These are phyloP conservation scores for Trametes villosa DNA, from an alignment of 768 basidiomycete genomes.

Conservation along the genomic window DNA sequence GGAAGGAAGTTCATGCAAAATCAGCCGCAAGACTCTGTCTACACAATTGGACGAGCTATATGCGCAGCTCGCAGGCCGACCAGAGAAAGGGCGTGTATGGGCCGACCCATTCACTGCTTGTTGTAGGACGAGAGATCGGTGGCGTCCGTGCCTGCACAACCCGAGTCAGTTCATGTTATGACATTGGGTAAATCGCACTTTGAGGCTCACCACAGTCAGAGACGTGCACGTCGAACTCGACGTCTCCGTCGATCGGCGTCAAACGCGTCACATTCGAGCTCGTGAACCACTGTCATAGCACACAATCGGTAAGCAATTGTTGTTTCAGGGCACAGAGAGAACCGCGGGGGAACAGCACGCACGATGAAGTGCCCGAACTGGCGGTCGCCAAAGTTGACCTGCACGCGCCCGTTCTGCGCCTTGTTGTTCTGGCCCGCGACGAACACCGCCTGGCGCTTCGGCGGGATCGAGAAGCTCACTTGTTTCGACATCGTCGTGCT, in stretches of 20 bases:
- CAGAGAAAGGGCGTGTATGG: too few relatives aligned
- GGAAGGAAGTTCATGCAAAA: too few relatives aligned
- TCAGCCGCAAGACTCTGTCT: too few relatives aligned
- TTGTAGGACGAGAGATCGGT: neutral
- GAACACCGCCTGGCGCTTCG: slow-evolving; percentile 14
- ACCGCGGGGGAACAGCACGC: neutral
- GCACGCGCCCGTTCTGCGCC: slow-evolving; percentile 12
- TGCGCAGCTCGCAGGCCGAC: too few relatives aligned
- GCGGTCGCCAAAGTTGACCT: slow-evolving; percentile 13
- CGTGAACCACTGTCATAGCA: slow-evolving; percentile 8
- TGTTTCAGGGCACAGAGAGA: neutral
- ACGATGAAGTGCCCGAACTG: slow-evolving; percentile 15
- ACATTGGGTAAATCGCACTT: neutral
- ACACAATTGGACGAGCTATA: too few relatives aligned
- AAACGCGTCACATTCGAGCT: neutral
- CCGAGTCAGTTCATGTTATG: neutral
- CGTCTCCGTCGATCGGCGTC: slow-evolving; percentile 1
- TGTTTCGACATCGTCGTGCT: neutral
- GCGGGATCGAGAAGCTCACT: slow-evolving; percentile 8
- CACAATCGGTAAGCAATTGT: neutral
- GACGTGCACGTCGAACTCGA: slow-evolving; percentile 15
- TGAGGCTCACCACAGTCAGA: slow-evolving; percentile 1
- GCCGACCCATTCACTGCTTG: too few relatives aligned
- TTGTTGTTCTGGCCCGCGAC: slow-evolving; percentile 2
- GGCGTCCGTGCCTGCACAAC: neutral